Evolutionary conservation across 352 stramenopile species (phyloP).

Genomic region (Phytophthora rubi): DNA sequence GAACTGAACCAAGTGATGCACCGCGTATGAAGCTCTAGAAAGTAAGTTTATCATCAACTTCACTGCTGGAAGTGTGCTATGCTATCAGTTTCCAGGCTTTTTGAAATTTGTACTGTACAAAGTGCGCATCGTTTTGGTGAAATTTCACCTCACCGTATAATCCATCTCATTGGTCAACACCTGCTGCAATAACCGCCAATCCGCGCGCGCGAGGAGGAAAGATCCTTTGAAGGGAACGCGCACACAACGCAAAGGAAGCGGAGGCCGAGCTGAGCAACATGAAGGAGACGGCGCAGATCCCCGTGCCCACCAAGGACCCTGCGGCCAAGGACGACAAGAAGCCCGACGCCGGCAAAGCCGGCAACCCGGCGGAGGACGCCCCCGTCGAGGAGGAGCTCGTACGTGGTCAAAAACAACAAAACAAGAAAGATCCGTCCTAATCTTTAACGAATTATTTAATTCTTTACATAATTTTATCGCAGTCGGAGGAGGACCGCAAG

Average conservation of each 20-base stretch:
- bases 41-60: no score
- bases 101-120: no score
- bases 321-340: slow-evolving; percentile 50
- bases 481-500: slow-evolving; percentile 92
- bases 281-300: slow-evolving; percentile 74
- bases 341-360: slow-evolving; percentile 31
- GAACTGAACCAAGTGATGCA: slow-evolving; percentile 3
- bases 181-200: neutral
- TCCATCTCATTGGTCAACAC: neutral
- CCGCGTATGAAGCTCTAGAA: neutral
- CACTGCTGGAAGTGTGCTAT: no score
- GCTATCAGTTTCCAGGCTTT: no score
- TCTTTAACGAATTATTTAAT: neutral
- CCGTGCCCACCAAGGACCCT: slow-evolving; percentile 67
- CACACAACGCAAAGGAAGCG: slow-evolving; percentile 29
- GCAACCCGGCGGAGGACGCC: slow-evolving; percentile 35
- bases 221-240: slow-evolving; percentile 31
- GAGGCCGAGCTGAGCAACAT: slow-evolving; percentile 43
- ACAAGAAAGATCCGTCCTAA: no score
- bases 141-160: no score
- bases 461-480: neutral
- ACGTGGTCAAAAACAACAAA: slow-evolving; percentile 20
- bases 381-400: slow-evolving; percentile 73
- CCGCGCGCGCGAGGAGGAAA: slow-evolving; percentile 2
- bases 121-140: no score